Conservation (phyloP, 1,284 basidiomycete genomes). For the Fomitiporia mediterranea region DNA sequence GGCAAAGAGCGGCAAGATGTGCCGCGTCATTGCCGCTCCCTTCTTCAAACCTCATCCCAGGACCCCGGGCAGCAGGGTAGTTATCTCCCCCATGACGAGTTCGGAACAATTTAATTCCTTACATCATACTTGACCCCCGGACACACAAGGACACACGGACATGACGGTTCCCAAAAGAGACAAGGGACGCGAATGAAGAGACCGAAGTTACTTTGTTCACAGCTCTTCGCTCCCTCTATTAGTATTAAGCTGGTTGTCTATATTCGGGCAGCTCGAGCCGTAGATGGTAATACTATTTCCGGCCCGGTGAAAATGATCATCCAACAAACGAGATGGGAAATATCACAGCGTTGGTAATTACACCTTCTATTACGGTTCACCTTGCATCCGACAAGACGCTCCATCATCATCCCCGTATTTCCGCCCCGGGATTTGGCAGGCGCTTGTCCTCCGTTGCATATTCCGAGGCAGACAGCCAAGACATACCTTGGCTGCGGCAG, state of each 20-base stretch:
- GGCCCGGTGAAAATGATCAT: not conserved
- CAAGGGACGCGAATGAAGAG: no score
- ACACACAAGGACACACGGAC: no score
- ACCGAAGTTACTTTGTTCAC: not conserved
- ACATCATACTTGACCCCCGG: no score
- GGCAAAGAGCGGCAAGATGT: not conserved
- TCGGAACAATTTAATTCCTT: not conserved
- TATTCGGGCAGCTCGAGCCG: no score
- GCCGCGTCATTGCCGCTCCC: not conserved
- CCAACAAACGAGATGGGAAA: not conserved
- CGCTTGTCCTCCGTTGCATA: slow-evolving; percentile 63
- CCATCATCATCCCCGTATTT: slow-evolving; percentile 2
- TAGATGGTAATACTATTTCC: not conserved
- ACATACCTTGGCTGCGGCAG: slow-evolving; percentile 65
- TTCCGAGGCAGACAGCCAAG: slow-evolving; percentile 58
- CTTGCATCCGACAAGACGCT: not conserved
- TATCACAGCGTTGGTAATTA: not conserved
- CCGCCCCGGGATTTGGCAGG: slow-evolving; percentile 55
- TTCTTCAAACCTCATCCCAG: not conserved
- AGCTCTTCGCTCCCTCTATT: not conserved
- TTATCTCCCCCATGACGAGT: no score
- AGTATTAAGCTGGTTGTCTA: no score
- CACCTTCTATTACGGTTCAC: not conserved
- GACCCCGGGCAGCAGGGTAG: not conserved
- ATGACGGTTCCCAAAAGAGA: no score